phyloP scores from a whole-genome alignment of 345 rosid genomes.

The Atalantia buxifolia region DNA sequence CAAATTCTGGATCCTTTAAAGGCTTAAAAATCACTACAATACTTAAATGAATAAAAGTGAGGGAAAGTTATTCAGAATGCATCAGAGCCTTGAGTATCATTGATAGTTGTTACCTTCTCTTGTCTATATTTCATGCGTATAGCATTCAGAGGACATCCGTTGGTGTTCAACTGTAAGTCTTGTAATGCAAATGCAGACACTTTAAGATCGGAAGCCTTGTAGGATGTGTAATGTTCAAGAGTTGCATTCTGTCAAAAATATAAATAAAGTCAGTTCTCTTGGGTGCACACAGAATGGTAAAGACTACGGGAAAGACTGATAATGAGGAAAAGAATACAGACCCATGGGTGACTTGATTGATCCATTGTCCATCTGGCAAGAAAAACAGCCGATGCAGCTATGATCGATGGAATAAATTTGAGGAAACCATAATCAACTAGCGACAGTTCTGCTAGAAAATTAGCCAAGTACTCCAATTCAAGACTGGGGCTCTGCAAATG shows the following conservation, averaged over 20 bases:
- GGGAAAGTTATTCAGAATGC: not conserved
- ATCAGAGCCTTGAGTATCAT: not conserved
- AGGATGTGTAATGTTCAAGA: conserved; percentile 70
- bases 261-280: conserved; percentile 7
- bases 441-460: conserved; percentile 79
- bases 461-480: conserved; percentile 73
- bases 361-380: conserved; percentile 92
- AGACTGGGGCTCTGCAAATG: conserved; percentile 65
- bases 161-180: conserved; percentile 63
- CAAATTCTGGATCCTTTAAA: not conserved
- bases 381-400: conserved; percentile 91
- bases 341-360: conserved; percentile 87
- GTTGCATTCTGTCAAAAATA: conserved; percentile 59
- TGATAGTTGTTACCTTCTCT: conserved; percentile 45
- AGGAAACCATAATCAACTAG: conserved; percentile 59
- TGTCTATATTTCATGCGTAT: conserved; percentile 69
- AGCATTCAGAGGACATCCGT: conserved; percentile 63
- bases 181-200: conserved; percentile 49
- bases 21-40: not conserved
- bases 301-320: not conserved
- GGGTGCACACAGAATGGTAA: conserved; percentile 2
- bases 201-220: conserved; percentile 63
- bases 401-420: conserved; percentile 67
- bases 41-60: not conserved
- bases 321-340: conserved; percentile 28